A percentile compares a stretch with the other conserved stretches of the same genome.
Conservation (phyloP, 2,329 filamentous ascomycete species). For the Chrysoporthe austroafricana region DNA sequence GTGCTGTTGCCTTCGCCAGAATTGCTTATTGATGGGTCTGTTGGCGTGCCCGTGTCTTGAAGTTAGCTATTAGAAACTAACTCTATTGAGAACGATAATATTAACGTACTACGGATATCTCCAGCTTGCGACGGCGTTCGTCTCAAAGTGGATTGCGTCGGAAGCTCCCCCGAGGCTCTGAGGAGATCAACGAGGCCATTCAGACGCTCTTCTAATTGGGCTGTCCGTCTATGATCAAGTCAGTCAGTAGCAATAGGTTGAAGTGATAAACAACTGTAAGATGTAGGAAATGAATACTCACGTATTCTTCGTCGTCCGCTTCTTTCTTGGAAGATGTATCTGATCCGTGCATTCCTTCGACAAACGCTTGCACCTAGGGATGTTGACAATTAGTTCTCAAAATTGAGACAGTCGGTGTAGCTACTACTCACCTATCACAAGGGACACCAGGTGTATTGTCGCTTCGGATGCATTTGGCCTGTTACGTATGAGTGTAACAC, state of each 20-base stretch:
- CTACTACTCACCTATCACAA: slow-evolving; percentile 37
- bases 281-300: slow-evolving; percentile 39
- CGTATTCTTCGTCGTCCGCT: slow-evolving; percentile 55
- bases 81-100: too few relatives aligned
- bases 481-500: background rate
- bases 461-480: slow-evolving; percentile 27
- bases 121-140: slow-evolving; percentile 2
- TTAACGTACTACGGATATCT: slow-evolving; percentile 13
- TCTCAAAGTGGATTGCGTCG: slow-evolving; percentile 9
- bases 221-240: slow-evolving; percentile 45
- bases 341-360: slow-evolving; percentile 53
- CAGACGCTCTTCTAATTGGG: slow-evolving; percentile 53
- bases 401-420: background rate
- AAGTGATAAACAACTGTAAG: background rate
- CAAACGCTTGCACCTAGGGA: slow-evolving; percentile 50
- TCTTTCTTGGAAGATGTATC: slow-evolving; percentile 54
- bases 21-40: slow-evolving; percentile 9
- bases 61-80: background rate
- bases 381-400: background rate
- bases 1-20: slow-evolving; percentile 2
- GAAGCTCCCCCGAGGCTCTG: slow-evolving; percentile 46
- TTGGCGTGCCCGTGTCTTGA: background rate
- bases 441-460: slow-evolving; percentile 7
- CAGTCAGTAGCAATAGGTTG: slow-evolving; percentile 8
- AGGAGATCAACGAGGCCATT: slow-evolving; percentile 54